Percentiles rank a stretch among this genome's conserved stretches.
Evolutionary conservation across 202 grass and related monocot species (phyloP).

Genomic region (Alloteropsis angusta): DNA sequence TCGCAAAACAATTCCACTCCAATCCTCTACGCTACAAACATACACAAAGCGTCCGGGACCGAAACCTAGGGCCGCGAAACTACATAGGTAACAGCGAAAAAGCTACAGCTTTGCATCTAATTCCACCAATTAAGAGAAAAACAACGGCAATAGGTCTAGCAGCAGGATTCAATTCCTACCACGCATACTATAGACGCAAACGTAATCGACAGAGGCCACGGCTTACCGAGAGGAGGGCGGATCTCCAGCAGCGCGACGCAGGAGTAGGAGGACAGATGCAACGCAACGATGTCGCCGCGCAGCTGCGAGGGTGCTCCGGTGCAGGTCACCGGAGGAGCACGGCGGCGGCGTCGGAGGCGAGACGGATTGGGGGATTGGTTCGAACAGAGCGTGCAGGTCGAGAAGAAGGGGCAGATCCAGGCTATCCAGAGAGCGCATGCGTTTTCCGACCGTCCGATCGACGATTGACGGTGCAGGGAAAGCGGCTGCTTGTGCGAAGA

Average conservation of each 20-base stretch:
- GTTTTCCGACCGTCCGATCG: background rate
- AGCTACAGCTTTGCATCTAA: background rate
- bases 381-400: background rate
- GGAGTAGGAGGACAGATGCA: background rate
- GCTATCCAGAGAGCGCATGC: background rate
- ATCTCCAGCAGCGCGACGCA: background rate
- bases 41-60: background rate
- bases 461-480: background rate
- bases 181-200: background rate
- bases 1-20: background rate
- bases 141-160: background rate
- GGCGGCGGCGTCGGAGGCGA: background rate
- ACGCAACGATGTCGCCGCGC: background rate
- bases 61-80: slow-evolving; percentile 13
- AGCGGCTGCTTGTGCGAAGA: background rate
- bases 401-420: slow-evolving; percentile 16
- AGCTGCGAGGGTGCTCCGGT: background rate
- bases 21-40: background rate
- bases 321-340: background rate
- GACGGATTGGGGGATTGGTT: slow-evolving; percentile 13
- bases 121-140: background rate
- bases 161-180: background rate
- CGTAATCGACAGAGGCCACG: background rate
- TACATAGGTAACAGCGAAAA: background rate
- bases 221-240: slow-evolving; percentile 20